Evolutionary conservation across 495 filamentous ascomycete species (phyloP).

Genomic region (Penicillium macrosclerotiorum): DNA sequence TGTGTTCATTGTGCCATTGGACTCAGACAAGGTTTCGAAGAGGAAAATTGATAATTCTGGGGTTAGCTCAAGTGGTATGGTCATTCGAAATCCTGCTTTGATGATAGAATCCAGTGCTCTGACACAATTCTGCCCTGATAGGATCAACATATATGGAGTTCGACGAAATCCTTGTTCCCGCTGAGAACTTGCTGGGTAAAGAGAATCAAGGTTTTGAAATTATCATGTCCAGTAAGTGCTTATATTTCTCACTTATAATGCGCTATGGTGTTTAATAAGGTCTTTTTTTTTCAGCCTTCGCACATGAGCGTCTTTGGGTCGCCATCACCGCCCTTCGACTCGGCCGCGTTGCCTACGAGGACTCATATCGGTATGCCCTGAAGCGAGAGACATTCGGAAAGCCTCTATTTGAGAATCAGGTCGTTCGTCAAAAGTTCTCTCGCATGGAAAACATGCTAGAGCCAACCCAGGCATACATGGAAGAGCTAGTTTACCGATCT

Average conservation of each 20-base stretch:
- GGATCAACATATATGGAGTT: slow-evolving; percentile 72
- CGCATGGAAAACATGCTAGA: slow-evolving; percentile 11
- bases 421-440: slow-evolving; percentile 11
- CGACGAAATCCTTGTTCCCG: slow-evolving; percentile 72
- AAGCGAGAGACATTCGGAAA: slow-evolving; percentile 16
- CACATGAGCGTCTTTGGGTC: slow-evolving; percentile 15
- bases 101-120: background rate
- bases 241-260: background rate
- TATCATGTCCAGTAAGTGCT: slow-evolving; percentile 48
- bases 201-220: slow-evolving; percentile 76
- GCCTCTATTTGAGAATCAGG: slow-evolving; percentile 14
- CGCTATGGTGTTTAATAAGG: too few species aligned
- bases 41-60: slow-evolving; percentile 16
- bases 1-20: slow-evolving; percentile 11
- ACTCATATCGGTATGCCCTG: slow-evolving; percentile 14
- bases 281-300: slow-evolving; percentile 4
- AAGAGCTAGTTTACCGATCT: slow-evolving; percentile 13
- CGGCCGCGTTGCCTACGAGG: slow-evolving; percentile 12
- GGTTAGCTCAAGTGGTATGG: slow-evolving; percentile 35
- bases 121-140: slow-evolving; percentile 33
- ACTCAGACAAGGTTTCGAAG: slow-evolving; percentile 7
- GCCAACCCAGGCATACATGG: slow-evolving; percentile 13
- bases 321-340: slow-evolving; percentile 17
- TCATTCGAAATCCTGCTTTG: too few species aligned
- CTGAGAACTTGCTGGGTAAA: slow-evolving; percentile 66